Evolutionary conservation across 345 rosid species (phyloP).

Genomic region (Citrus maxima): DNA sequence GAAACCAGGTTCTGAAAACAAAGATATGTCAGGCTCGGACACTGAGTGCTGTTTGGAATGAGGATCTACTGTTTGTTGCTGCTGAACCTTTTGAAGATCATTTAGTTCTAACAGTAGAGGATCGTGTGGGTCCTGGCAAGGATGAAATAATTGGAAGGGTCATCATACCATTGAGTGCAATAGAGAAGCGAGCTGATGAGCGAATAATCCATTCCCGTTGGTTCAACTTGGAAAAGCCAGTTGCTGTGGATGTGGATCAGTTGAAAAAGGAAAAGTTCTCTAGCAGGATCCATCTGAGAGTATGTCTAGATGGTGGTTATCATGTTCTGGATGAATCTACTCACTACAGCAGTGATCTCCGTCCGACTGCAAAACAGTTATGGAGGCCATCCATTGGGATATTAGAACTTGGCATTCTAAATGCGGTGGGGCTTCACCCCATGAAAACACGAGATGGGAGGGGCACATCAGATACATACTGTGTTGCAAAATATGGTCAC

Average conservation of each 20-base stretch:
- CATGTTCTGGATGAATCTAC: slow-evolving; percentile 97
- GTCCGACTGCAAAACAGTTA: slow-evolving; percentile 86
- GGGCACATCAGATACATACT: slow-evolving; percentile 87
- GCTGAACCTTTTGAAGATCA: slow-evolving; percentile 95
- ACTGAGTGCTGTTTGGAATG: slow-evolving; percentile 89
- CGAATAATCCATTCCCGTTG: slow-evolving; percentile 71
- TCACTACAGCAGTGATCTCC: slow-evolving; percentile 93
- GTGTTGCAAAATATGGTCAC: slow-evolving; percentile 96
- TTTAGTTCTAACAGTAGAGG: slow-evolving; percentile 75
- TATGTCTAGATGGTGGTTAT: slow-evolving; percentile 96
- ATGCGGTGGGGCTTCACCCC: slow-evolving; percentile 83
- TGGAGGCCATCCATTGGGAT: slow-evolving; percentile 92
- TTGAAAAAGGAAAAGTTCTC: slow-evolving; percentile 87
- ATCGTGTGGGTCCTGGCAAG: slow-evolving; percentile 76
- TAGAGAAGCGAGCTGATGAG: slow-evolving; percentile 85
- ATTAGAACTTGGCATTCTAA: slow-evolving; percentile 84
- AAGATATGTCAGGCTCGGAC: slow-evolving; percentile 68
- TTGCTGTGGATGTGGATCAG: slow-evolving; percentile 72
- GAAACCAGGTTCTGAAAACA: slow-evolving; percentile 77
- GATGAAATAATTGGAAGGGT: slow-evolving; percentile 83
- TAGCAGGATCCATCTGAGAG: slow-evolving; percentile 79
- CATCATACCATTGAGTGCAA: slow-evolving; percentile 51
- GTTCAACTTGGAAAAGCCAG: slow-evolving; percentile 82
- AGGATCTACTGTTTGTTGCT: slow-evolving; percentile 87
- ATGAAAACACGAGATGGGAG: slow-evolving; percentile 90